Base-by-base conservation (phyloP, 2,329 filamentous ascomycete species). In the Capronia americana region DNA sequence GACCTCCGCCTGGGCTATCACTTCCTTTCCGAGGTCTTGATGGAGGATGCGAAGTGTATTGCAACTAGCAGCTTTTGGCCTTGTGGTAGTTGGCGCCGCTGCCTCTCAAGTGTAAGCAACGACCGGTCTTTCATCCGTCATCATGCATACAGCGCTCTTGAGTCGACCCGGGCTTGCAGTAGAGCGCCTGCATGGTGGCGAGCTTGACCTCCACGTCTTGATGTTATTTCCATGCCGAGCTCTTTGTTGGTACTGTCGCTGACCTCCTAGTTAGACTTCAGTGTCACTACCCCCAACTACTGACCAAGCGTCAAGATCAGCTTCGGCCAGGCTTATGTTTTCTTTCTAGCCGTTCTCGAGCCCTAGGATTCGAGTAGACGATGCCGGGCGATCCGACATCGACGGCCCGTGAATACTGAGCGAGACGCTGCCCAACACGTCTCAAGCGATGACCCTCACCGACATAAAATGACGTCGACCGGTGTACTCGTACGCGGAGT, bases 1-100 rank as follows among this genome's bases (percentile, higher is more conserved):
- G 48, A 51, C 38, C 46, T 34, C 30, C 32, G 34, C 17, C 50
- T 28, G 24, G 58, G 34, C 48, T 61, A 61, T 61, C 48, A 61
- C 34, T 54, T 61, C 46, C 46, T 26, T 12, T 61, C 46, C 46
- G 26, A 61, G 58, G 32, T 20, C 32, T 61, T 24, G 30, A 38
- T 23, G 34, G 32, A 32, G n/a, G 12, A 23, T 30, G 23, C 58
- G 26, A 41, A n/a, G 48, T 26, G 20, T 28, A 30, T 61, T 55
- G 23, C 28, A 32, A 32, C 8, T 30, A 11, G 8, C 28, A 34
- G 24, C 53, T 24, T 28, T 34, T n/a, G 53, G 24, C 53, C 26
- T 20, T 32, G 17, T 55, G 23, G 53, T 11, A 5, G 53, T 4
- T 20, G 53, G 17, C n/a, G 11, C 5, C 53, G 12, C 28, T 53